These are phyloP conservation scores for Penicillium macrosclerotiorum DNA, from an alignment of 495 filamentous ascomycete species.

Conservation along the genomic window DNA sequence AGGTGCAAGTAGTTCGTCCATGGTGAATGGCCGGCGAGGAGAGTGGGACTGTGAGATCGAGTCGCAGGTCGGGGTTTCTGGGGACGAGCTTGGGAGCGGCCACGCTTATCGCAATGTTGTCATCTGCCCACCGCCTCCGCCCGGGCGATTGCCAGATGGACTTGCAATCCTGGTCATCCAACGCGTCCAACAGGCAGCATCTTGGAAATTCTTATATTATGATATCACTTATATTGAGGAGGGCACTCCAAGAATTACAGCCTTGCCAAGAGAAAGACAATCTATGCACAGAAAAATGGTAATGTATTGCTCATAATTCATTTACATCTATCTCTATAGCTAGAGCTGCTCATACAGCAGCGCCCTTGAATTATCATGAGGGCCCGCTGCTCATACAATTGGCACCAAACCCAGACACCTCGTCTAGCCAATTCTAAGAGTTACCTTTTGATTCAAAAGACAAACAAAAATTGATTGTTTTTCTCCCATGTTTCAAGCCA, in stretches of 20 bases:
- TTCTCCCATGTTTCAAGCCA: conserved; percentile 2
- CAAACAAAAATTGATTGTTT: background rate
- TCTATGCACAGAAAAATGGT: background rate
- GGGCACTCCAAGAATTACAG: no score
- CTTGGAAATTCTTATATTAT: no score
- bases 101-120: conserved; percentile 36
- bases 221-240: no score
- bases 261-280: no score
- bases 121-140: conserved; percentile 27
- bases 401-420: no score
- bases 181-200: background rate
- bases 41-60: background rate
- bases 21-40: conserved; percentile 29
- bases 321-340: conserved; percentile 15
- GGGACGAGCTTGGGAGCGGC: conserved; percentile 2
- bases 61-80: background rate
- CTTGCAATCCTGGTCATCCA: no score
- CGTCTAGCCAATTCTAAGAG: no score
- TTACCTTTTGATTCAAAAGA: no score
- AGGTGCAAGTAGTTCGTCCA: conserved; percentile 77
- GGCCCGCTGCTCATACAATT: no score
- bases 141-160: background rate
- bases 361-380: no score
- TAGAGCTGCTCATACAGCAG: no score
- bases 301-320: conserved; percentile 22